Evolutionary conservation across 2,329 filamentous ascomycete genomes (phyloP), one percentile per base, ranked within the genome.

Genomic region (Colletotrichum scovillei): DNA sequence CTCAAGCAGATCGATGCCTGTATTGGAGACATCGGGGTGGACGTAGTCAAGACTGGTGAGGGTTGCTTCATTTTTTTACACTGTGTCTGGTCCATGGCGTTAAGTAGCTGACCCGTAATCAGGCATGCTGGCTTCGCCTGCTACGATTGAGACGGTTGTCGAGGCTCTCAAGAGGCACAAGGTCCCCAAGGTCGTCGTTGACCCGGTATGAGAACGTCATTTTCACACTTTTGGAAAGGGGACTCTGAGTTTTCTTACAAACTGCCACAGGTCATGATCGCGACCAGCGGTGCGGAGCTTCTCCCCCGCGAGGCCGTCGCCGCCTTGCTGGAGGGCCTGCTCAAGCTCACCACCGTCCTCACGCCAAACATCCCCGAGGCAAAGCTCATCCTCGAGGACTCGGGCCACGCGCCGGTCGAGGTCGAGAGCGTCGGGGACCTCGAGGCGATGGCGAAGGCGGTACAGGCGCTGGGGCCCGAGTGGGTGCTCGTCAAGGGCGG

Each of bases 401-500:
- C 86, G 12, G 88, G 88, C 1, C 76, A 84, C 8, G 76, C 82
- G 2, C 73, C 82, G 1, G 49, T 77, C 0, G 76, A 82, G 0
- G 87, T 94, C 1, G 81, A 86, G 5, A 87, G 85, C 59, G 84
- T 94, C 1, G 86, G 90, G 5, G 94, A 94, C 56, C 82, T 98
- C 53, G 91, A 95, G 76, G 79, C 82, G 0, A 86, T 97, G 42
- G 95, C 93, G 0, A 90, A 88, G 74, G 84, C 85, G 14, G 86
- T 98, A 8, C 89, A 91, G 52, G 80, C 82, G 1, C 85, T 97
- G 0, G 95, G 95, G 0, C 92, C 95, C 0, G 89, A 90, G 75
- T 95, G 93, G 85, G 93, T 98, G 35, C 88, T 98, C 11, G 86
- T 98, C 72, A 98, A 98, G 83, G 96, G 96, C 55, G 96, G 96